phyloP scores from a whole-genome alignment of 2,329 filamentous ascomycete genomes.

The Alternaria angustiovoidea region DNA sequence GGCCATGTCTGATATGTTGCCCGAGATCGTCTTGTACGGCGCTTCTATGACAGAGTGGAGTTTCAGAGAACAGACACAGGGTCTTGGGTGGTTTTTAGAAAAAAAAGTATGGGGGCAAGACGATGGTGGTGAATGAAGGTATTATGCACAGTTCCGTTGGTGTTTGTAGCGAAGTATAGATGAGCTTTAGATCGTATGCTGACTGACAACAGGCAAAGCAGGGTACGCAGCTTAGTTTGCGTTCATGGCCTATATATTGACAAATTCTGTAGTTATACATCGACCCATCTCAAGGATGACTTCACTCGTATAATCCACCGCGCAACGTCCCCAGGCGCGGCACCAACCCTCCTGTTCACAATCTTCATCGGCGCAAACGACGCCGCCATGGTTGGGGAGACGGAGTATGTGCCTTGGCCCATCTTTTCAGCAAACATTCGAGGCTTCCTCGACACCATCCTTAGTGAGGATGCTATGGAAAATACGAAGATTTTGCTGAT shows the following conservation, averaged over 20 bases:
- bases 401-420: constrained; percentile 43
- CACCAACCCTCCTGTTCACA: constrained; percentile 49
- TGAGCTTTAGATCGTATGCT: background rate
- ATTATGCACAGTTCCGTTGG: background rate
- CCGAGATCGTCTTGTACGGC: constrained; percentile 36
- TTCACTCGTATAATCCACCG: constrained; percentile 36
- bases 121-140: constrained; percentile 36
- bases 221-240: constrained; percentile 20
- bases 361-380: constrained; percentile 54
- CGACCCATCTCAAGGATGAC: constrained; percentile 28
- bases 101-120: constrained; percentile 26
- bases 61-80: constrained; percentile 28
- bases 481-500: constrained; percentile 50
- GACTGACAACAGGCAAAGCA: constrained; percentile 27
- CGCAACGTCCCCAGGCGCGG: constrained; percentile 25
- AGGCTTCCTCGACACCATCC: constrained; percentile 45
- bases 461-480: constrained; percentile 38
- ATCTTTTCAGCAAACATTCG: constrained; percentile 49
- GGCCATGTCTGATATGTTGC: constrained; percentile 8
- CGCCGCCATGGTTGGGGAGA: constrained; percentile 39
- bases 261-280: constrained; percentile 35
- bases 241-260: background rate
- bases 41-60: constrained; percentile 36
- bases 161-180: background rate
- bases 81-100: constrained; percentile 32